Conservation (phyloP, 2,329 filamentous ascomycete genomes). For the Thelonectria olida region DNA sequence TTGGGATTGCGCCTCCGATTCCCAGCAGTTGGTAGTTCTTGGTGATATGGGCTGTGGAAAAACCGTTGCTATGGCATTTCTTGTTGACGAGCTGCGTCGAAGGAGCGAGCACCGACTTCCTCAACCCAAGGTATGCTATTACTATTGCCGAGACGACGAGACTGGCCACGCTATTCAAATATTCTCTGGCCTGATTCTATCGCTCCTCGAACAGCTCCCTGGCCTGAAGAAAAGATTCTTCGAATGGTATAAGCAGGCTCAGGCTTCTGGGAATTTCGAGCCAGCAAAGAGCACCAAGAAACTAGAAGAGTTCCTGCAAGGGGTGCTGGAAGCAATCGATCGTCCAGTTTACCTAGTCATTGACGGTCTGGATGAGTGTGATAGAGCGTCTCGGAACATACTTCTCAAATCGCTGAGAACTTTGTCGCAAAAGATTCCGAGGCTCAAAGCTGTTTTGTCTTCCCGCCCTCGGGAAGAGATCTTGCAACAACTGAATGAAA, state of each 20-base stretch:
- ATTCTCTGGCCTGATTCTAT: conserved; percentile 11
- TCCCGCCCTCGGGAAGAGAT: conserved; percentile 18
- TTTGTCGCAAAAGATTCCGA: conserved; percentile 13
- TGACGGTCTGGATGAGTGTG: conserved; percentile 43
- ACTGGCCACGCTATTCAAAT: conserved; percentile 24
- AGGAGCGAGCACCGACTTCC: conserved; percentile 22
- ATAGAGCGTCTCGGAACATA: conserved; percentile 31
- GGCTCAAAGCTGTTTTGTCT: conserved; percentile 27
- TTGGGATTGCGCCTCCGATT: conserved; percentile 19
- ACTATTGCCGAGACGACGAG: conserved; percentile 40
- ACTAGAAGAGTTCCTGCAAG: conserved; percentile 20
- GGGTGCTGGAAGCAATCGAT: conserved; percentile 16
- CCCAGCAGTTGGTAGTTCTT: conserved; percentile 24
- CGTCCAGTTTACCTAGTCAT: conserved; percentile 32
- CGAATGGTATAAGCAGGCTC: conserved; percentile 23
- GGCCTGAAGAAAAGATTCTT: conserved; percentile 20
- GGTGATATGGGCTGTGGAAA: conserved; percentile 35
- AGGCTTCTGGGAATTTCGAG: conserved; percentile 7
- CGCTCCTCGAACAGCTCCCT: conserved; percentile 20
- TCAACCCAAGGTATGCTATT: conserved; percentile 38
- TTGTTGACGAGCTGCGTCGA: conserved; percentile 24
- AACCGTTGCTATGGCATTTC: conserved; percentile 29
- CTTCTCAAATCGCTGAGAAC: conserved; percentile 24
- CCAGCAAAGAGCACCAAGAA: conserved; percentile 17
- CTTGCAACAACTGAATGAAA: conserved; percentile 10